A percentile compares a stretch with the other conserved stretches of the same genome.
Conservation (phyloP, 2,329 filamentous ascomycete genomes). For the Bertia moriformis region DNA sequence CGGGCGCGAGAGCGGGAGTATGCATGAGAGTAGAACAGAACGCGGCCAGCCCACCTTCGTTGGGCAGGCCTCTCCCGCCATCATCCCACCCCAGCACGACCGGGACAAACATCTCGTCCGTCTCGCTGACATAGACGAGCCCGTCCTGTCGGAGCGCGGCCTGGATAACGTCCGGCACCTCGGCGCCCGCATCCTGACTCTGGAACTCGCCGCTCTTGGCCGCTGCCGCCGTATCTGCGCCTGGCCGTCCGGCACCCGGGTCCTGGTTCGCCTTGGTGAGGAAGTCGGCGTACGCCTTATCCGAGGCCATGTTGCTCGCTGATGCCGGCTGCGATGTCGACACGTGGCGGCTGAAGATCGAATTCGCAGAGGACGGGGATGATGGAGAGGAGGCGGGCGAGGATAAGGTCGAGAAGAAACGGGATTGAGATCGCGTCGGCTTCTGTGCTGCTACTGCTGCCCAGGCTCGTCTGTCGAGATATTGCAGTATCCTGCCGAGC, state of each 20-base stretch:
- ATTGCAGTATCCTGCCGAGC: too few species aligned
- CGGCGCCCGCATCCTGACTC: constrained; percentile 31
- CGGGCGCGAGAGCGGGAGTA: constrained; percentile 1
- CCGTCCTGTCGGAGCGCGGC: constrained; percentile 34
- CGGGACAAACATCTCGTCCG: constrained; percentile 72
- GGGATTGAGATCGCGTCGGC: too few species aligned
- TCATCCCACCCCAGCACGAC: constrained; percentile 53
- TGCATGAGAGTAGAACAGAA: constrained; percentile 1
- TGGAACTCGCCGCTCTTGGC: too few species aligned
- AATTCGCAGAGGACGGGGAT: too few species aligned
- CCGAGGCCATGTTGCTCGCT: constrained; percentile 44
- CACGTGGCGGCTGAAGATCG: not conserved
- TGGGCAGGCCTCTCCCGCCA: constrained; percentile 33
- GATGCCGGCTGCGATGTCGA: not conserved
- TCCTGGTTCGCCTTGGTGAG: constrained; percentile 76
- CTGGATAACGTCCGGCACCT: constrained; percentile 44
- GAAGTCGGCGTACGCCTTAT: constrained; percentile 73
- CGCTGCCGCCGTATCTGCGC: constrained; percentile 12
- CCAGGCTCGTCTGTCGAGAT: too few species aligned
- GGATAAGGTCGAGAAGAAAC: too few species aligned
- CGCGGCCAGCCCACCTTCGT: constrained; percentile 43
- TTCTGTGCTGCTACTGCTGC: too few species aligned
- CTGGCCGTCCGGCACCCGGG: constrained; percentile 42
- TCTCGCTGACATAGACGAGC: constrained; percentile 64
- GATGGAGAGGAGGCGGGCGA: too few species aligned